phyloP scores from a whole-genome alignment of 441 rosid genomes.

The Flueggea neowawraea region DNA sequence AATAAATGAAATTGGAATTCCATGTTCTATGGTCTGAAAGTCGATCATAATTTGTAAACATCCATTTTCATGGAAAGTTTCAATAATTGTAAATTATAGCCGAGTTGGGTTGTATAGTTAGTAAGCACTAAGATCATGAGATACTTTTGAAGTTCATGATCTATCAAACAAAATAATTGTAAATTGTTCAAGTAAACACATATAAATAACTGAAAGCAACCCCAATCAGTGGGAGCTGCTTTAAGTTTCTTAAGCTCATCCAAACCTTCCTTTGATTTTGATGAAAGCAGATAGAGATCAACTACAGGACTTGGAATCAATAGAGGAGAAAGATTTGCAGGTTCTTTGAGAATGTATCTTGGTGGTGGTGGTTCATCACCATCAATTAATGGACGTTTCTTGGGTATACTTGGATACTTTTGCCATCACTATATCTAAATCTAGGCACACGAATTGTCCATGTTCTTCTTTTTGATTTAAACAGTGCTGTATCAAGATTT shows the following conservation, averaged over 20 bases:
- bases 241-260: slow-evolving; percentile 44
- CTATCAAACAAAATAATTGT: too few relatives aligned
- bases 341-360: slow-evolving; percentile 14
- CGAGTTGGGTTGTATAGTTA: too few relatives aligned
- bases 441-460: too few relatives aligned
- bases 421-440: too few relatives aligned
- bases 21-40: slow-evolving; percentile 54
- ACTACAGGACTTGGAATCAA: slow-evolving; percentile 35
- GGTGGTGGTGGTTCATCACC: slow-evolving; percentile 17
- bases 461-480: too few relatives aligned
- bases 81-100: neutral
- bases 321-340: slow-evolving; percentile 12
- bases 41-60: neutral
- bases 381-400: slow-evolving; percentile 2
- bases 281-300: slow-evolving; percentile 35
- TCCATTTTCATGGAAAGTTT: neutral
- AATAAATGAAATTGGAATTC: slow-evolving; percentile 37
- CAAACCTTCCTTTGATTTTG: neutral
- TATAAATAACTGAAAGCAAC: slow-evolving; percentile 55
- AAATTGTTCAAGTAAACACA: neutral
- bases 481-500: too few relatives aligned
- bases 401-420: neutral
- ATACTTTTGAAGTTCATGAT: too few relatives aligned
- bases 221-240: slow-evolving; percentile 46
- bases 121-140: too few relatives aligned